Conservation (phyloP, 805 yeast genomes). For the Wickerhamomyces canadensis region DNA sequence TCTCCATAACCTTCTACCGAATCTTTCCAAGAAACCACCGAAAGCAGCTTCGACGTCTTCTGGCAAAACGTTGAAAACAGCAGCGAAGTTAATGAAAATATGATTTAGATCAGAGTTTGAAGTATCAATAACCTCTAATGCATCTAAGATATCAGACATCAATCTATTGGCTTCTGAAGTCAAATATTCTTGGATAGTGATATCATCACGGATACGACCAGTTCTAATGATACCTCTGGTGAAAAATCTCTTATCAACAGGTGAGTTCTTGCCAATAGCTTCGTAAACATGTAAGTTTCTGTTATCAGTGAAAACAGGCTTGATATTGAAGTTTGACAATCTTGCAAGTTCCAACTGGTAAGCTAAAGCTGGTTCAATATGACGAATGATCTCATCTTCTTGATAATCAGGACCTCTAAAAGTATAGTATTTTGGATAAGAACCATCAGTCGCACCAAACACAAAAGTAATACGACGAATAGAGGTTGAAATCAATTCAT, state of each 20-base stretch:
- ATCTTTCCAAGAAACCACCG: slow-evolving; percentile 95
- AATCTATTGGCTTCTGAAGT: slow-evolving; percentile 95
- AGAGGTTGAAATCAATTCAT: slow-evolving; percentile 62
- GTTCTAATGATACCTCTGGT: slow-evolving; percentile 97
- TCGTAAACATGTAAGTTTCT: slow-evolving; percentile 97
- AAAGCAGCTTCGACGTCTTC: slow-evolving; percentile 96
- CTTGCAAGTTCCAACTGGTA: slow-evolving; percentile 94
- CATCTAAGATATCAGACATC: slow-evolving; percentile 93
- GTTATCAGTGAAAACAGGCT: slow-evolving; percentile 93
- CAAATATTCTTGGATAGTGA: slow-evolving; percentile 87
- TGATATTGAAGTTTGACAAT: slow-evolving; percentile 89
- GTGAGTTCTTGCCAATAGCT: slow-evolving; percentile 90
- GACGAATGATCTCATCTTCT: slow-evolving; percentile 94
- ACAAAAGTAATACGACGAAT: slow-evolving; percentile 93
- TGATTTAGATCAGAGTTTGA: slow-evolving; percentile 95
- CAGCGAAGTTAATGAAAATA: slow-evolving; percentile 94
- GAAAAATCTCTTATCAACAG: slow-evolving; percentile 91
- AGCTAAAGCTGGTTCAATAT: slow-evolving; percentile 96
- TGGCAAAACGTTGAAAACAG: slow-evolving; percentile 90
- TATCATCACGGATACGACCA: slow-evolving; percentile 89
- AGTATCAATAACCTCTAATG: slow-evolving; percentile 89
- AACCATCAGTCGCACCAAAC: slow-evolving; percentile 75
- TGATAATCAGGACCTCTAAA: slow-evolving; percentile 81
- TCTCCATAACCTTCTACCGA: slow-evolving; percentile 95
- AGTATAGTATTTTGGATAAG: slow-evolving; percentile 93